Percentiles rank a stretch among this genome's conserved stretches.
phyloP scores from a whole-genome alignment of 768 basidiomycete genomes.

The Trametes maxima region DNA sequence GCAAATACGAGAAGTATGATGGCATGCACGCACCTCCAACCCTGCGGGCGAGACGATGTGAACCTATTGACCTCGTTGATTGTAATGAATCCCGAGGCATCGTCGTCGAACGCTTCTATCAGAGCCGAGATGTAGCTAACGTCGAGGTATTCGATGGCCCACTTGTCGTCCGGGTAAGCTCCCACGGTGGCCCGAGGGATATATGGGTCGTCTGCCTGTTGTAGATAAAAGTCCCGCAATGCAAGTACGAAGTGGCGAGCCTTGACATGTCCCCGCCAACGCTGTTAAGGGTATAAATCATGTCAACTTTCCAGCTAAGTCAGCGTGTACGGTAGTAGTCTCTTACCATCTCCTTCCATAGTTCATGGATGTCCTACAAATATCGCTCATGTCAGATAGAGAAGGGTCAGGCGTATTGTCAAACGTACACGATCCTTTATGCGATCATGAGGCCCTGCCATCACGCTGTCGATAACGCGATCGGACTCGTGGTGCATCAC shows the following conservation, averaged over 20 bases:
- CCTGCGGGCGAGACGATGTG: conserved; percentile 27
- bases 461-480: conserved; percentile 42
- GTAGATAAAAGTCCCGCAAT: conserved; percentile 35
- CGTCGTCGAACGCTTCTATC: conserved; percentile 38
- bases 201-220: conserved; percentile 20
- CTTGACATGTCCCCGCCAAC: conserved; percentile 34
- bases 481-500: conserved; percentile 37
- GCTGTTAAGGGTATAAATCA: conserved; percentile 14
- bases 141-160: conserved; percentile 32
- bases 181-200: background rate
- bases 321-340: too few species aligned
- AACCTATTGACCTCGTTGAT: conserved; percentile 38
- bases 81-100: conserved; percentile 37
- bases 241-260: conserved; percentile 34
- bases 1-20: background rate
- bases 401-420: background rate
- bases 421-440: conserved; percentile 41
- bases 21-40: conserved; percentile 34
- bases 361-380: conserved; percentile 45
- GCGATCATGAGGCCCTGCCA: conserved; percentile 46
- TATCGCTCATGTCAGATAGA: background rate
- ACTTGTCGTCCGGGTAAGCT: conserved; percentile 26
- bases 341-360: conserved; percentile 56
- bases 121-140: conserved; percentile 28
- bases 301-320: background rate